phyloP scores from a whole-genome alignment of 2,329 filamentous ascomycete genomes.

The Phialocephala subalpina region DNA sequence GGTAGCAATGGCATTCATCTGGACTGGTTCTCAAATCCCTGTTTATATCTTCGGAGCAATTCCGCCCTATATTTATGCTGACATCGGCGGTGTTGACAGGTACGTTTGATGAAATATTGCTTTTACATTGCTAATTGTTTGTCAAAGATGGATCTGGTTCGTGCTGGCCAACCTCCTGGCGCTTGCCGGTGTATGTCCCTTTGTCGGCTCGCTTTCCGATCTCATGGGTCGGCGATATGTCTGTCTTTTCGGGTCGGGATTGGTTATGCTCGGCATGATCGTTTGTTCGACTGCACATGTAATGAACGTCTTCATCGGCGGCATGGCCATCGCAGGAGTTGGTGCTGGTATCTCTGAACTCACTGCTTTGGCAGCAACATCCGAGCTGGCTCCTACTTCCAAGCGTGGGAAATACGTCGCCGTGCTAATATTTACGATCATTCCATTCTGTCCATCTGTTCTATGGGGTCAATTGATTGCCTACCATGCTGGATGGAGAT shows the following conservation, averaged over 20 bases:
- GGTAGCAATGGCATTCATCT: conserved; percentile 66
- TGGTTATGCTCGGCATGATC: conserved; percentile 66
- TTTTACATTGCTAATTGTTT: conserved; percentile 13
- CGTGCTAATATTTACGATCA: conserved; percentile 64
- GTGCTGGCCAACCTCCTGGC: conserved; percentile 60
- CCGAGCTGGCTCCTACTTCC: conserved; percentile 71
- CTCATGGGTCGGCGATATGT: conserved; percentile 68
- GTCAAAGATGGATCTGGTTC: conserved; percentile 43
- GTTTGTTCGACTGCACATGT: conserved; percentile 62
- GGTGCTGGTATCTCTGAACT: conserved; percentile 74
- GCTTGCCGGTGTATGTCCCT: conserved; percentile 64
- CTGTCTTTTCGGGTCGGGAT: conserved; percentile 58
- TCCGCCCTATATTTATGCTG: conserved; percentile 62
- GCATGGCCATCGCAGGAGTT: conserved; percentile 63
- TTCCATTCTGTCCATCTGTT: conserved; percentile 68
- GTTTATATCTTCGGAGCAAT: conserved; percentile 58
- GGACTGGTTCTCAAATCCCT: conserved; percentile 67
- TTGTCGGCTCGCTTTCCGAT: conserved; percentile 73
- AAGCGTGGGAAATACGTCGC: conserved; percentile 70
- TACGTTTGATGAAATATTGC: conserved; percentile 8
- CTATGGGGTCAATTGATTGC: conserved; percentile 66
- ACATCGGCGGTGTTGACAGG: conserved; percentile 60
- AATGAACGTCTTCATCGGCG: conserved; percentile 70
- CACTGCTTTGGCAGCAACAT: conserved; percentile 72
- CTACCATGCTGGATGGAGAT: conserved; percentile 58